Evolutionary conservation across 306 rosid species (phyloP).

Genomic region (Quillaja saponaria): DNA sequence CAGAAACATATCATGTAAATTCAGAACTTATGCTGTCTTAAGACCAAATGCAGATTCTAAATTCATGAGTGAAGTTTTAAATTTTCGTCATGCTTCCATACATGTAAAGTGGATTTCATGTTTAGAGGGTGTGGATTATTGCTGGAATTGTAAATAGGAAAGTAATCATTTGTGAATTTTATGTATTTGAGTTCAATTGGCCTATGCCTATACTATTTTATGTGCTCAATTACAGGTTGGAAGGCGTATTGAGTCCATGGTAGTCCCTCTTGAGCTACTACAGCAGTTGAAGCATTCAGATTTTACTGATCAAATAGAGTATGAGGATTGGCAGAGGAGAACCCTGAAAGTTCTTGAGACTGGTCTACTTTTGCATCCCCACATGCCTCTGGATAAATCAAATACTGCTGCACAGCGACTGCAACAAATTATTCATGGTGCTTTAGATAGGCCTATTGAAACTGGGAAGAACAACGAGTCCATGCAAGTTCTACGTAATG

Average conservation of each 20-base stretch:
- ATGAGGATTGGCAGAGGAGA: slow-evolving; percentile 81
- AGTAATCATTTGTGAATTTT: too few species aligned
- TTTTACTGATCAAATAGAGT: slow-evolving; percentile 81
- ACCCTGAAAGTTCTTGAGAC: slow-evolving; percentile 88
- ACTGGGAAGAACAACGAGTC: slow-evolving; percentile 88
- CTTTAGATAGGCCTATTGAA: slow-evolving; percentile 77
- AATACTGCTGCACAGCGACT: slow-evolving; percentile 72
- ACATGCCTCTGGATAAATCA: slow-evolving; percentile 67
- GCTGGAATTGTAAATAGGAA: too few species aligned
- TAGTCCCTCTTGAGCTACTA: slow-evolving; percentile 86
- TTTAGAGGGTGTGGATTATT: too few species aligned
- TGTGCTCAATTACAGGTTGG: slow-evolving; percentile 65
- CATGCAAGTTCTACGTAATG: slow-evolving; percentile 93
- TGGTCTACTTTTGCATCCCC: slow-evolving; percentile 90
- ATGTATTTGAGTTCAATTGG: neutral
- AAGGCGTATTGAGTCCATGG: slow-evolving; percentile 90
- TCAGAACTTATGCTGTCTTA: too few species aligned
- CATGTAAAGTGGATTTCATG: too few species aligned
- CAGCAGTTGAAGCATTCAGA: slow-evolving; percentile 93
- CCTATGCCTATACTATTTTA: slow-evolving; percentile 15
- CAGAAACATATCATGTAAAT: neutral
- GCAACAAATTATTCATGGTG: slow-evolving; percentile 73
- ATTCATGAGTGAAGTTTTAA: too few species aligned
- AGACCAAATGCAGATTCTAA: too few species aligned
- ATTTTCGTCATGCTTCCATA: too few species aligned